Percentiles rank a stretch among this genome's conserved stretches.
phyloP scores from a whole-genome alignment of 108 stramenopile species.

The Nannochloropsis salina region DNA sequence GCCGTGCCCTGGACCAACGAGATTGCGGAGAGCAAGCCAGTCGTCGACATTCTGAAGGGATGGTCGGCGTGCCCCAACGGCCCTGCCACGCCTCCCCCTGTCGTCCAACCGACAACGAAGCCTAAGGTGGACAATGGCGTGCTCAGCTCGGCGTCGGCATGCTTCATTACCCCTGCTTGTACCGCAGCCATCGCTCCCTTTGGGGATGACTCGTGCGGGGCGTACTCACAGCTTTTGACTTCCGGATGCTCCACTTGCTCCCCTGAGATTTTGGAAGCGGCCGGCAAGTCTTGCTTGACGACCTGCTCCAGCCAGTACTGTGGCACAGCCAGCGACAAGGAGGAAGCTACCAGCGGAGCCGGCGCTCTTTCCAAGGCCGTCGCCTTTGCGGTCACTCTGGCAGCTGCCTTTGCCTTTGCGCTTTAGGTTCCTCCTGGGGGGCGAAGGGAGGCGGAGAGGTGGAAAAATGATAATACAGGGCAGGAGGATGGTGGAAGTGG shows the following conservation, averaged over 20 bases:
- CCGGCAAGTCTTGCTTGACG: background rate
- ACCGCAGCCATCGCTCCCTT: background rate
- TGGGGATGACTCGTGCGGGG: background rate
- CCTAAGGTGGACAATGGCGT: background rate
- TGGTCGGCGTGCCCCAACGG: background rate
- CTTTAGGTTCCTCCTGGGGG: background rate
- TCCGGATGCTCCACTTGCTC: constrained; percentile 8
- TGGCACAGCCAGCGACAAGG: background rate
- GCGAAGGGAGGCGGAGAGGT: background rate
- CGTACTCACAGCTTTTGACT: background rate
- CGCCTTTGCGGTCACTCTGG: background rate
- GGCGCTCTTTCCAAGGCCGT: constrained; percentile 9
- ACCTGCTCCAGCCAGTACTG: background rate
- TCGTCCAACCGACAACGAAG: background rate
- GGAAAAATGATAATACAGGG: background rate
- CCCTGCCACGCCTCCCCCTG: background rate
- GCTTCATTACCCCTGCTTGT: background rate
- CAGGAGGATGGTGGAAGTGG: too few relatives aligned
- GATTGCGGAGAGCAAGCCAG: background rate
- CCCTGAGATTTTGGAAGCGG: background rate
- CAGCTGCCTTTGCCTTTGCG: background rate
- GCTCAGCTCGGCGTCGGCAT: background rate
- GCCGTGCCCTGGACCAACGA: background rate
- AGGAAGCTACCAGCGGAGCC: background rate
- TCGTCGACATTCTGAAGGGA: background rate